Evolutionary conservation across 108 stramenopile species (phyloP), one percentile per base, ranked within the genome.

Genomic region (Pseudonitzschia pungens): DNA sequence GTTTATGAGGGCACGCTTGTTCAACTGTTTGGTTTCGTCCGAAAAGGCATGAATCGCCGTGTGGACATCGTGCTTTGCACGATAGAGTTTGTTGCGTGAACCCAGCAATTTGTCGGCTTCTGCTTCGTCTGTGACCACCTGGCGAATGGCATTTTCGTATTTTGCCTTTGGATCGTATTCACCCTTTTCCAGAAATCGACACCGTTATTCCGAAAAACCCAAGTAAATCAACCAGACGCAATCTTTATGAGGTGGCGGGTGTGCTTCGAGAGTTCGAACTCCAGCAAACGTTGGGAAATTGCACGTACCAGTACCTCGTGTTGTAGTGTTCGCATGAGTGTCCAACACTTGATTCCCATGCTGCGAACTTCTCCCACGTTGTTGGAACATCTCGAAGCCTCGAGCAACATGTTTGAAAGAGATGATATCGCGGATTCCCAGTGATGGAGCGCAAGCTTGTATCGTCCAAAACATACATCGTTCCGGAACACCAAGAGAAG

Each of bases 401-500:
- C 45, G 2, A 48, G 45, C 45, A 48, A 12, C 45, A 48, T 48
- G 45, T 48, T 48, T 12, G 45, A 48, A 4, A 48, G 1, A 14
- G 45, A 48, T 18, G 45, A 48, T 14, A 48, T 48, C 1, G 45
- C 3, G 10, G 45, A 8, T 48, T 48, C 45, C 45, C 4, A 79
- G 45, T 31, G 72, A 80, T 6, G 80, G 45, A 48, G 58, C 58
- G 58, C 85, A 56, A 71, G 74, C 28, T 71, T 66, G 87, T 87
- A 90, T 36, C 89, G 55, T 29, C 31, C 50, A 58, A 88, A 90
- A 0, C 82, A 73, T 43, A 82, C 78, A 69, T 90, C 86, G 11
- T 87, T 90, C 8, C 85, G 75, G 58, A 90, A 90, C 8, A 86
- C 85, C 27, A 90, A 70, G 7, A 90, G 72, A 70, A 90, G 65